Base-by-base conservation (phyloP, 2,329 filamentous ascomycete species). In the Fonsecaea monophora region DNA sequence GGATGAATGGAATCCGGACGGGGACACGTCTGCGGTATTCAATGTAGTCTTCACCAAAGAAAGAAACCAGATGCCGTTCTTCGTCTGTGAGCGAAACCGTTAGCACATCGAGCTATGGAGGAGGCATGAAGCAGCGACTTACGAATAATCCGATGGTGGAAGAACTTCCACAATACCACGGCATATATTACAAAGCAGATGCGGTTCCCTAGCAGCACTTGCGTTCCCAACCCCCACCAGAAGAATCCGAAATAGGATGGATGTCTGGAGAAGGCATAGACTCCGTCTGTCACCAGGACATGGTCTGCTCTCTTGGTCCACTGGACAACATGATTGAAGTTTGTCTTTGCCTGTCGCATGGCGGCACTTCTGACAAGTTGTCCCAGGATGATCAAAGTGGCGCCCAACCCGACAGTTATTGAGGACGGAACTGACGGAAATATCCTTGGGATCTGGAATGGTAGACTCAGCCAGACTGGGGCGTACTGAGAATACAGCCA, bases 211-310 rank as follows among this genome's bases (percentile, higher is more conserved):
- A 97, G 83, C 62, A 96, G 87, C 53, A 98, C 76, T 82, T 99
- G 95, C 12, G 94, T 97, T 4, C 95, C 95, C n/a, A 98, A 75
- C 0, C 92, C 92, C 94, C 94, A 99, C 89, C 93, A 98, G 79
- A 97, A 99, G 82, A 97, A 99, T 3, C 94, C 95, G 81, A 98
- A 97, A 80, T 99, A 99, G 66, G 90, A 91, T 12, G 95, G 95
- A 78, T 99, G 95, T 30, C 95, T 84, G 60, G 96, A 81, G 53
- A 85, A 78, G 7, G 82, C 81, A 78, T 98, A 99, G 38, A 98
- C 81, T 0, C 95, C 95, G 34, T 82, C 83, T 0, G 90, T 96
- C 2, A 99, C 91, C n/a, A 99, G 85, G 55, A 83, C 83, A 78
- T 99, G 95, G 1, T 87, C 87, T 3, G 88, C 85, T 74, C 88